Conservation (phyloP, 2,329 filamentous ascomycete genomes). For the Cordyceps cateniannulata region DNA sequence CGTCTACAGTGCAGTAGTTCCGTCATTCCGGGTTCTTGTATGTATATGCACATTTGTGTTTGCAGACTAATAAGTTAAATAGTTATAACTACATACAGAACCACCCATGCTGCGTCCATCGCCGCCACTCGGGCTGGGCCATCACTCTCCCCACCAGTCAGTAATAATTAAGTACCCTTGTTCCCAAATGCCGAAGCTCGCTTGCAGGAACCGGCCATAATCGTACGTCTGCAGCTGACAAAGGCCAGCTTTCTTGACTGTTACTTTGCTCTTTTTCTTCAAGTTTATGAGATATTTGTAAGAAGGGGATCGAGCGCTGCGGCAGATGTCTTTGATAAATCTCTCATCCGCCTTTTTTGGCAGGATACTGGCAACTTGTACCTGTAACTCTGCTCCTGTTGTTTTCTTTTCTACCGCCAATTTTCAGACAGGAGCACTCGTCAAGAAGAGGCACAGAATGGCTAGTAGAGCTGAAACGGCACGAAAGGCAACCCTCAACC, state of each 20-base stretch:
- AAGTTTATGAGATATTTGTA: background rate
- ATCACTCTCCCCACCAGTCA: background rate
- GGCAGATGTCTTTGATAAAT: background rate
- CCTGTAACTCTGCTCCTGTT: background rate
- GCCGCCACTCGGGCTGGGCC: background rate
- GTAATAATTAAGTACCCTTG: no score
- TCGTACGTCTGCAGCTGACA: background rate
- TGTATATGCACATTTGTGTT: background rate
- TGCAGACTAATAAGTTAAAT: no score
- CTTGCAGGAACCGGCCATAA: background rate
- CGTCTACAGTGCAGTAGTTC: background rate
- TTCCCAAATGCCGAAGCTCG: conserved; percentile 6
- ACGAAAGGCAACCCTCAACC: background rate
- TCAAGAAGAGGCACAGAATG: background rate
- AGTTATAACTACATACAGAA: background rate
- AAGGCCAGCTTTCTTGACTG: background rate
- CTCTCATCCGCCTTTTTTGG: background rate
- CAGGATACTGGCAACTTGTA: background rate
- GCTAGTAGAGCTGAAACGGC: background rate
- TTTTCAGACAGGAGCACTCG: background rate
- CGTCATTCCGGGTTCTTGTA: background rate
- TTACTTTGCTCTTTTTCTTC: background rate
- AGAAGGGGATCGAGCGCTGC: background rate
- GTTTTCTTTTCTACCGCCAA: background rate
- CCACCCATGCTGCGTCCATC: background rate